A percentile compares a stretch with the other conserved stretches of the same genome.
phyloP scores from a whole-genome alignment of 2,329 filamentous ascomycete genomes.

The Fonsecaea erecta region DNA sequence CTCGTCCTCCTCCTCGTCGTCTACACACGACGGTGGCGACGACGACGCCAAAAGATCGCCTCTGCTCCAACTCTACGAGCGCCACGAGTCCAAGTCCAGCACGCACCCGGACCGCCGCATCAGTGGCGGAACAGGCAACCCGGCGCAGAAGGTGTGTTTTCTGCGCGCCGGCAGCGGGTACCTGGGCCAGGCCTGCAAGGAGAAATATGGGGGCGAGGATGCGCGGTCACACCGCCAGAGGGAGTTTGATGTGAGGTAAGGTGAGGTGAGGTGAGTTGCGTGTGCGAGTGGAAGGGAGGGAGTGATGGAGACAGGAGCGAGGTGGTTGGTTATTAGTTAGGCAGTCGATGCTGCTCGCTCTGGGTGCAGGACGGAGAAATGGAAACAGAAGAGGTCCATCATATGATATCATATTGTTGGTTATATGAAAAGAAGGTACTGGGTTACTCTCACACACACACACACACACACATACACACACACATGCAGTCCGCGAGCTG shows the following conservation, averaged over 20 bases:
- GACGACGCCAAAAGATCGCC: background rate
- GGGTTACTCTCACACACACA: no score
- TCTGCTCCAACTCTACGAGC: conserved; percentile 39
- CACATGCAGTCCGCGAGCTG: no score
- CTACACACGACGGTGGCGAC: background rate
- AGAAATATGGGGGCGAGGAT: conserved; percentile 10
- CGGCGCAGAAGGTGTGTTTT: conserved; percentile 41
- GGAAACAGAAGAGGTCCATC: no score
- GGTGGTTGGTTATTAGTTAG: no score
- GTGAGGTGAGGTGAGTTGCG: background rate
- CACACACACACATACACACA: no score
- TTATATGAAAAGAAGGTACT: background rate
- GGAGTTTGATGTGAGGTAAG: conserved; percentile 9
- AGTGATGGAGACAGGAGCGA: no score
- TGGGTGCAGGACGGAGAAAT: no score
- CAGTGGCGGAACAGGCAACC: conserved; percentile 26
- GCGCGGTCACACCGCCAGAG: conserved; percentile 5
- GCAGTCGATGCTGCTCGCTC: no score
- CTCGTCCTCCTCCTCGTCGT: no score
- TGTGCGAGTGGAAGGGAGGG: background rate
- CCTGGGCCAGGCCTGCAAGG: conserved; percentile 28
- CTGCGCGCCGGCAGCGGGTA: conserved; percentile 38
- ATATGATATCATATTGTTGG: no score
- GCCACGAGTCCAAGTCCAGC: conserved; percentile 39
- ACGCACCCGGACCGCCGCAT: conserved; percentile 34